Percentiles rank a stretch among this genome's conserved stretches.
These are phyloP conservation scores for Allium cepa DNA, from an alignment of 106 monocot genomes.

Conservation along the genomic window DNA sequence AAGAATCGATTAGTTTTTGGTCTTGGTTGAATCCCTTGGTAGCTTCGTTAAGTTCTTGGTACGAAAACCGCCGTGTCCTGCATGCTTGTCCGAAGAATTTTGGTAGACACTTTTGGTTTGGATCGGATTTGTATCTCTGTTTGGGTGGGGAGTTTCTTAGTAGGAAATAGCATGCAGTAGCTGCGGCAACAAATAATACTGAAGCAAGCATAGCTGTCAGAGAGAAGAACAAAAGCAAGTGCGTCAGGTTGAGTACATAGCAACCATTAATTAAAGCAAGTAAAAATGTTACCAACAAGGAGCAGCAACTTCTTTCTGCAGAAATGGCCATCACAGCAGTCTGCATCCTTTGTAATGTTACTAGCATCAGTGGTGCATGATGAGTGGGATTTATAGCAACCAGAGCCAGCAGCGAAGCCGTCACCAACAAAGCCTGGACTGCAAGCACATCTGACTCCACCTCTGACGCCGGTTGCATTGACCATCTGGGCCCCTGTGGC, in stretches of 20 bases:
- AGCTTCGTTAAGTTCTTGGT: constrained; percentile 78
- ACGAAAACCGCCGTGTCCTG: constrained; percentile 42
- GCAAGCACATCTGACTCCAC: constrained; percentile 65
- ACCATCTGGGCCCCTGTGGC: constrained; percentile 44
- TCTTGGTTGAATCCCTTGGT: constrained; percentile 53
- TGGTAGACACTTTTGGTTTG: constrained; percentile 37
- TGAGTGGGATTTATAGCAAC: constrained; percentile 70
- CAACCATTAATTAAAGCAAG: neutral
- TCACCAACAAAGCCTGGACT: constrained; percentile 46
- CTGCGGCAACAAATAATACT: constrained; percentile 26
- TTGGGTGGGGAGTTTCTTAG: constrained; percentile 18
- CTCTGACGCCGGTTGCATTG: constrained; percentile 51
- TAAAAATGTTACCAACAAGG: constrained; percentile 41
- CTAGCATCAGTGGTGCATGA: constrained; percentile 32
- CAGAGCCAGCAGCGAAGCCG: constrained; percentile 58
- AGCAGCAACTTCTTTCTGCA: constrained; percentile 42
- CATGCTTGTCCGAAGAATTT: constrained; percentile 37
- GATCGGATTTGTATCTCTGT: constrained; percentile 22
- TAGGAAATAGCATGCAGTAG: constrained; percentile 31
- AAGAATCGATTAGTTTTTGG: constrained; percentile 24
- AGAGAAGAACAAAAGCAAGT: neutral
- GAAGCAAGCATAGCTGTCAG: constrained; percentile 48
- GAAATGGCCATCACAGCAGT: constrained; percentile 44
- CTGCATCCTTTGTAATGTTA: constrained; percentile 10
- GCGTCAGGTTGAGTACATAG: neutral